Conservation (phyloP, 306 rosid genomes). For the Lablab purpureus region DNA sequence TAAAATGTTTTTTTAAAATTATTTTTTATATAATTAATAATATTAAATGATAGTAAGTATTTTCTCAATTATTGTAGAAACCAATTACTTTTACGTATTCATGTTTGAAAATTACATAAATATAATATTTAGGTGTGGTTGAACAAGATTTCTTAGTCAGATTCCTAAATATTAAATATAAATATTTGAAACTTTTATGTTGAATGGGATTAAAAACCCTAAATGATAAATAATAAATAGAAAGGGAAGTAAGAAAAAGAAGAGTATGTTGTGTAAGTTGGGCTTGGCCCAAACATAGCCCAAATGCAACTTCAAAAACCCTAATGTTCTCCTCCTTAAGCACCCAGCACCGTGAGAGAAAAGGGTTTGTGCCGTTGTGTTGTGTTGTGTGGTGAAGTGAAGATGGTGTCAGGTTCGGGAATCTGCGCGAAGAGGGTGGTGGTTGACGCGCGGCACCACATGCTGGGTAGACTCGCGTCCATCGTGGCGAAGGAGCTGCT, state of each 20-base stretch:
- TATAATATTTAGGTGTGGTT: too few species aligned
- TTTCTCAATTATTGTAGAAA: too few species aligned
- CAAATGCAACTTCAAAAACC: background rate
- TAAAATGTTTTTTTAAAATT: too few species aligned
- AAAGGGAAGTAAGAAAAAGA: background rate
- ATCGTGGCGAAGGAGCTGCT: slow-evolving; percentile 7
- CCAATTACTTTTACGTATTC: too few species aligned
- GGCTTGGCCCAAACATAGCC: background rate
- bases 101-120: too few species aligned
- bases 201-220: too few species aligned
- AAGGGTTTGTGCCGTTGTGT: background rate
- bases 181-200: too few species aligned
- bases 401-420: slow-evolving; percentile 13
- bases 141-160: too few species aligned
- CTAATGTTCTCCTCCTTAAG: background rate
- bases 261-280: background rate
- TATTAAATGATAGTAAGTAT: too few species aligned
- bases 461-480: background rate
- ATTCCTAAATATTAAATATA: too few species aligned
- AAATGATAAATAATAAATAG: too few species aligned
- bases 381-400: background rate
- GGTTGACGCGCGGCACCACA: slow-evolving; percentile 23
- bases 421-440: slow-evolving; percentile 8
- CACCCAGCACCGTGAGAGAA: background rate
- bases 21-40: too few species aligned